A percentile compares a stretch with the other conserved stretches of the same genome.
phyloP scores from a whole-genome alignment of 768 basidiomycete species.

The Goffeauzyma gilvescens region DNA sequence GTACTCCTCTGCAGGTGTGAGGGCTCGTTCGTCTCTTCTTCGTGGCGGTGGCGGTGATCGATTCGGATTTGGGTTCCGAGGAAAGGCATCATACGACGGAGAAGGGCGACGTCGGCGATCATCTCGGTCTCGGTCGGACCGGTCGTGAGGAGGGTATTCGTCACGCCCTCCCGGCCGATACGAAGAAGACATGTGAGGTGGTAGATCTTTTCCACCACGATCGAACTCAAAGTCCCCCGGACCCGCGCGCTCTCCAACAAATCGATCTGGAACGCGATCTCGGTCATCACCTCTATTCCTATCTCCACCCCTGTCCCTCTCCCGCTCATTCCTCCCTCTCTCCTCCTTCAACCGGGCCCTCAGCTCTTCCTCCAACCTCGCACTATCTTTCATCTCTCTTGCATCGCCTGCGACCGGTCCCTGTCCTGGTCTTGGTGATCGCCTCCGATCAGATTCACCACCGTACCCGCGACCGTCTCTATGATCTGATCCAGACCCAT shows the following conservation, averaged over 20 bases:
- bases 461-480: no score
- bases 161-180: no score
- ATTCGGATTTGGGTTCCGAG: no score
- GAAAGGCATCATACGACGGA: no score
- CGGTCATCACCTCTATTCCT: slow-evolving; percentile 4
- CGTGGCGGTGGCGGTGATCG: neutral
- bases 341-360: neutral
- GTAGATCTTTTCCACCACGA: neutral
- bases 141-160: no score
- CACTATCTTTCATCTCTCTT: neutral
- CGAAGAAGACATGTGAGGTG: neutral
- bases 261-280: no score
- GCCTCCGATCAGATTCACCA: slow-evolving; percentile 16
- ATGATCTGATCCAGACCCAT: no score
- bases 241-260: no score
- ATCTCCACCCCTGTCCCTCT: slow-evolving; percentile 2
- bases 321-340: neutral
- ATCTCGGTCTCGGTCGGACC: no score
- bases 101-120: no score
- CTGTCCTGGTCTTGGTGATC: slow-evolving; percentile 10
- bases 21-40: neutral
- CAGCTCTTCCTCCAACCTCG: neutral
- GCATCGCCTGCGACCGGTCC: neutral
- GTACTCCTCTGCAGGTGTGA: slow-evolving; percentile 11
- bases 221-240: no score